These are phyloP conservation scores for Brassica nigra DNA, from an alignment of 345 rosid species.

Conservation along the genomic window DNA sequence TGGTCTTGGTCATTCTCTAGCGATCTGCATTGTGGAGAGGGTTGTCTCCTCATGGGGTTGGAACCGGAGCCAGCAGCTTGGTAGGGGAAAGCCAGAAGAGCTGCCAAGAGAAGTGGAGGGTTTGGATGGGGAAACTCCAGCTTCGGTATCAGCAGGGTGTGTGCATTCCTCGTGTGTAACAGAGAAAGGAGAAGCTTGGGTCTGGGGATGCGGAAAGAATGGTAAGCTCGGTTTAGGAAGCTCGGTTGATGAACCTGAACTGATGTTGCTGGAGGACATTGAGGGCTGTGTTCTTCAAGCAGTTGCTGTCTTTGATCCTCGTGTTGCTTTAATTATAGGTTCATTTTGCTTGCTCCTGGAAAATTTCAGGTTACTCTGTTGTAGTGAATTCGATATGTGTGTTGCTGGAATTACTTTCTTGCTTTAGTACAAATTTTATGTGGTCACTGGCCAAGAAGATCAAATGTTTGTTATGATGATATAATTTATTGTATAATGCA, in stretches of 20 bases:
- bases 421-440: too few species aligned
- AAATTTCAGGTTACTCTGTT: too few species aligned
- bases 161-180: neutral
- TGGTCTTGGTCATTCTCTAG: constrained; percentile 94
- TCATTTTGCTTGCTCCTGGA: too few species aligned
- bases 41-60: constrained; percentile 91
- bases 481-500: too few species aligned
- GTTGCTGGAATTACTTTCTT: too few species aligned
- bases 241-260: constrained; percentile 56
- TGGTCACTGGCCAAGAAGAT: too few species aligned
- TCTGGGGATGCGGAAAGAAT: neutral
- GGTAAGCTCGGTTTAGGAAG: neutral
- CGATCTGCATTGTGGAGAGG: constrained; percentile 48
- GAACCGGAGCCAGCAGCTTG: constrained; percentile 79
- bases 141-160: neutral
- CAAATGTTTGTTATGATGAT: too few species aligned
- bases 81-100: constrained; percentile 62
- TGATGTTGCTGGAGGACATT: constrained; percentile 53
- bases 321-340: too few species aligned
- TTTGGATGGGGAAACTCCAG: constrained; percentile 42
- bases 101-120: constrained; percentile 56
- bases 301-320: constrained; percentile 73
- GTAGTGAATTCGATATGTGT: too few species aligned
- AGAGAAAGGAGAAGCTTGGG: neutral
- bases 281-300: constrained; percentile 68